Percentiles rank a stretch among this genome's conserved stretches.
phyloP scores from a whole-genome alignment of 164 flowering plant species.

The Liquidambar formosana region DNA sequence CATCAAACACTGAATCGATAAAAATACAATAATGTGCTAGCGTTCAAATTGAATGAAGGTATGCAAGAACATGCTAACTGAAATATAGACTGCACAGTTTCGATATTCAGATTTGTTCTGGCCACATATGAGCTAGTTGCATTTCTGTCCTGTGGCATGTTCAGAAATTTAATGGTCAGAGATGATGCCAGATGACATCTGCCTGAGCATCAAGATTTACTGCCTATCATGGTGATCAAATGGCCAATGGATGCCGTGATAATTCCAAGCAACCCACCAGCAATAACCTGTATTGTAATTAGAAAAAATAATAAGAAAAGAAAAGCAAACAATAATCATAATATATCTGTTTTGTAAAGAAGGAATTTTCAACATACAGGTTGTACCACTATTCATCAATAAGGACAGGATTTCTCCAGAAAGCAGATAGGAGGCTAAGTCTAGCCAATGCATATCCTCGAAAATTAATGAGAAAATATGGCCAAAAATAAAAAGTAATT shows the following conservation, averaged over 20 bases:
- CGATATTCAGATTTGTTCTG: not conserved
- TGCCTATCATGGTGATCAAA: conserved; percentile 13
- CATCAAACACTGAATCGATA: not conserved
- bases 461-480: too few relatives aligned
- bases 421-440: too few relatives aligned
- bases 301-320: not conserved
- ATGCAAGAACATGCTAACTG: conserved; percentile 3
- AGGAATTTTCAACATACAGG: too few relatives aligned
- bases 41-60: not conserved
- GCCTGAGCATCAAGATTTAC: conserved; percentile 4
- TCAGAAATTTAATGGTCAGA: not conserved
- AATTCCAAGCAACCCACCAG: conserved; percentile 50
- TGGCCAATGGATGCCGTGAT: conserved; percentile 36
- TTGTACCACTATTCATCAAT: too few relatives aligned
- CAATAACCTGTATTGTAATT: conserved; percentile 40
- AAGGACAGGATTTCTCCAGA: too few relatives aligned
- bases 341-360: not conserved
- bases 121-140: not conserved
- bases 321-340: not conserved
- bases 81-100: not conserved
- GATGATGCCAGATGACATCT: not conserved
- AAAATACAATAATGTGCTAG: not conserved
- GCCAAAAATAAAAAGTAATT: too few relatives aligned
- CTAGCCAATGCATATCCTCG: too few relatives aligned
- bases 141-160: not conserved